Evolutionary conservation across 305 asterid species (phyloP).

Genomic region (Solanum chacoense): DNA sequence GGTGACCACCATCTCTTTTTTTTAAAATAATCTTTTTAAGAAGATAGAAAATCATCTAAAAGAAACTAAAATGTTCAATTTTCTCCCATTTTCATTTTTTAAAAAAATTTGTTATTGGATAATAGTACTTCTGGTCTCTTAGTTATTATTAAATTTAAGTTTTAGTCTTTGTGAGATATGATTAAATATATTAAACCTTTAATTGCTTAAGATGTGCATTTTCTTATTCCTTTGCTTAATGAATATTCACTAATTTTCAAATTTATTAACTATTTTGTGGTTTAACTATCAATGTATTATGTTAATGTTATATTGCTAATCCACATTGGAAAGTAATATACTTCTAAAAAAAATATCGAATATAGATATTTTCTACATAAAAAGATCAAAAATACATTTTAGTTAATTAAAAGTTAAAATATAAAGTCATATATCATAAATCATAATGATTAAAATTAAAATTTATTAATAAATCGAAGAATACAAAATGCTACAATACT

Average conservation of each 20-base stretch:
- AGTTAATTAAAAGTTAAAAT: too few relatives aligned
- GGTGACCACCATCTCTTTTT: neutral
- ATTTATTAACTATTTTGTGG: neutral
- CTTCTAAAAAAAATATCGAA: neutral
- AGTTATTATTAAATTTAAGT: neutral
- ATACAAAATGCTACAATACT: neutral
- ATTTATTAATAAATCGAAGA: neutral
- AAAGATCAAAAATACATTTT: too few relatives aligned
- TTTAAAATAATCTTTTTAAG: neutral
- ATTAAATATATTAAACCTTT: neutral
- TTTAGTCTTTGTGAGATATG: neutral
- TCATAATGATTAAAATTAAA: too few relatives aligned
- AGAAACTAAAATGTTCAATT: neutral
- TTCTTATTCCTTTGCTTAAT: neutral
- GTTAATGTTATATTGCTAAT: neutral
- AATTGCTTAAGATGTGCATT: neutral
- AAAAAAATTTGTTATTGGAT: neutral
- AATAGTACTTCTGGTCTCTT: neutral
- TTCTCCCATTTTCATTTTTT: neutral
- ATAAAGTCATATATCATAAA: too few relatives aligned
- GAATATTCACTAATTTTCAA: neutral
- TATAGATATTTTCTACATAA: too few relatives aligned
- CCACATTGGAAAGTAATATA: too few relatives aligned
- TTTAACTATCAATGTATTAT: too few relatives aligned
- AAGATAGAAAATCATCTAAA: neutral